Conservation (phyloP, 2,329 filamentous ascomycete species). For the Fusarium coicis region DNA sequence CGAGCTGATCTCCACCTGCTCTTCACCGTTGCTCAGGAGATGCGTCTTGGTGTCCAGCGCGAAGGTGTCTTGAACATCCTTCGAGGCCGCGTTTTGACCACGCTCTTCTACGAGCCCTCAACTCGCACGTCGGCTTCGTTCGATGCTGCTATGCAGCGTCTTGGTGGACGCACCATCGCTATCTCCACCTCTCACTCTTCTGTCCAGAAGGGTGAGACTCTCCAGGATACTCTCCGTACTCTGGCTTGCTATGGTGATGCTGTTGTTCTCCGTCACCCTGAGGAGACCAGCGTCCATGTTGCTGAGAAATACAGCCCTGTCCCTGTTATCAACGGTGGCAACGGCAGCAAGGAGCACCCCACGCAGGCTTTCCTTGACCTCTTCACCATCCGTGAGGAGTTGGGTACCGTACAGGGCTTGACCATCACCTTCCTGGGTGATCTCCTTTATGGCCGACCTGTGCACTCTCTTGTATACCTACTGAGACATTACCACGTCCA, state of each 20-base stretch:
- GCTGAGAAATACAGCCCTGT: slow-evolving; percentile 90
- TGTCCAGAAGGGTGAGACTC: slow-evolving; percentile 91
- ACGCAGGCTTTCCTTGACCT: slow-evolving; percentile 98
- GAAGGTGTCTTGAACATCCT: slow-evolving; percentile 90
- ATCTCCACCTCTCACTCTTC: slow-evolving; percentile 87
- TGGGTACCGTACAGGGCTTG: slow-evolving; percentile 93
- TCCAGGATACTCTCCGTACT: slow-evolving; percentile 94
- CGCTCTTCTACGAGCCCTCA: slow-evolving; percentile 97
- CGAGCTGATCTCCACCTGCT: slow-evolving; percentile 90
- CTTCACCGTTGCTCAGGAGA: slow-evolving; percentile 97
- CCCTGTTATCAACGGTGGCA: slow-evolving; percentile 96
- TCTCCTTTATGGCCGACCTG: slow-evolving; percentile 90
- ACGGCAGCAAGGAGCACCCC: slow-evolving; percentile 94
- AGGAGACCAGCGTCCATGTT: slow-evolving; percentile 80
- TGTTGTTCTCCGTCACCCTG: slow-evolving; percentile 93
- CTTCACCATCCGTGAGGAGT: slow-evolving; percentile 97
- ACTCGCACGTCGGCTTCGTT: slow-evolving; percentile 96
- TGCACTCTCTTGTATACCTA: slow-evolving; percentile 94
- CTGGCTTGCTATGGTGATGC: slow-evolving; percentile 95
- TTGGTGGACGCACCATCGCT: slow-evolving; percentile 86
- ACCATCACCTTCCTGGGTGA: slow-evolving; percentile 97
- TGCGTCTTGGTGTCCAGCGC: slow-evolving; percentile 93
- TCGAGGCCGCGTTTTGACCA: slow-evolving; percentile 86
- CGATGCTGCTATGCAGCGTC: slow-evolving; percentile 97
- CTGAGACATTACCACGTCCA: slow-evolving; percentile 95